Base-by-base conservation (phyloP, 768 basidiomycete genomes). In the Lactarius sp. region DNA sequence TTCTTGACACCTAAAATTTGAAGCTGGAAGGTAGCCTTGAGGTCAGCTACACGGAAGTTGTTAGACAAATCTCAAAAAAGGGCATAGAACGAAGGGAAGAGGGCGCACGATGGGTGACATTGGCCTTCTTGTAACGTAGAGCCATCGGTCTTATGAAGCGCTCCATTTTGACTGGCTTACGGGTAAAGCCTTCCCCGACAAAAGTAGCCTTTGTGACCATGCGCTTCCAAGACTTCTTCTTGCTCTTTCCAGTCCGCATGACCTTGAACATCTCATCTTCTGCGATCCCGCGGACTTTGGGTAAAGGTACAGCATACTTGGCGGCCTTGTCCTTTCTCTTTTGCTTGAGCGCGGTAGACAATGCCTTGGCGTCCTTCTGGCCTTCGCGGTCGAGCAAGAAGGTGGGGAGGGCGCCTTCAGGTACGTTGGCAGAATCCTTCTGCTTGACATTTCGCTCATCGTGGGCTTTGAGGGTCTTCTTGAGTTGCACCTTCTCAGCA, bases 211-310 rank as follows among this genome's bases (percentile, higher is more conserved):
- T 99, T 60, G 94, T 97, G 65, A 99, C 92, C 94, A 98, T 98
- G 69, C 94, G 85, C 79, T 99, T 99, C 97, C 97, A 99, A 18
- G 90, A 83, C 77, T 98, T 99, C 71, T 84, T 86, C 78, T 94
- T 97, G 73, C 83, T 90, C 80, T 98, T 98, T 60, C 97, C 97
- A 1, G 96, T 94, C 80, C 94, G 92, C 81, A 99, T 80, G 36
- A 99, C 97, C 80, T 95, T 98, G 82, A 99, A 99, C 90, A 94
- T 97, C 81, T 99, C 97, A 71, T 98, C 97, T 75, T 99, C 97
- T 16, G 96, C 95, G 69, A 99, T 98, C 20, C 97, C 97, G 63
- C 96, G 80, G 57, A 99, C 97, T 77, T 94, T 96, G 54, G 97
- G 97, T 65, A 99, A 73, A 5, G 97, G 97, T 2, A 99, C 97